Base-by-base conservation (phyloP, 495 filamentous ascomycete genomes). In the Aspergillus cavernicola region DNA sequence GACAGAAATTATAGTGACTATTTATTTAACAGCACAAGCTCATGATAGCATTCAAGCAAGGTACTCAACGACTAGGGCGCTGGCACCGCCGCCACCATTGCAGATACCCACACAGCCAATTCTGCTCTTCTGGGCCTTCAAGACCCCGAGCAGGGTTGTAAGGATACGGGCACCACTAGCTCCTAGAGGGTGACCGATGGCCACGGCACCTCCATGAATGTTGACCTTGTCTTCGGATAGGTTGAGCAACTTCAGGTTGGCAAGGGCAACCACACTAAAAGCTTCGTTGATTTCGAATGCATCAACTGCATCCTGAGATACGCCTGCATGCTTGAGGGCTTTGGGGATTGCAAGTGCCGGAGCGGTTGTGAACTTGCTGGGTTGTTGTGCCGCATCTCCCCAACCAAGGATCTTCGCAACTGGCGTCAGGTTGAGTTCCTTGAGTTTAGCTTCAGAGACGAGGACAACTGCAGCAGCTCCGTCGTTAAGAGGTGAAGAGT, bases 231-330 rank as follows among this genome's bases (percentile, higher is more conserved):
- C 87, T 57, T 88, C 83, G 42, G 77, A 73, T 40, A 98, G 66
- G 45, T 74, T 76, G 26, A 98, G 84, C 33, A 97, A 64, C 79
- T 97, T 96, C 74, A 95, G 80, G 73, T 98, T 98, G 52, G 93
- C 92, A 41, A 97, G 75, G 13, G 93, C 92, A 39, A 98, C 93
- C 20, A 98, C 93, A 37, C 87, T 91, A 80, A 98, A 98, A 6
- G 93, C 93, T 75, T 98, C 93, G 72, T 98, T 98, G 78, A 98
- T 96, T 79, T 98, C 93, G 63, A 92, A 97, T 57, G 85, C 92
- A 62, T 97, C 92, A 44, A 98, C 80, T 33, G 85, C 74, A 38
- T 85, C 78, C 58, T 84, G 80, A 29, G 83, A 78, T 43, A 97
- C 70, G 52, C 85, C 84, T 31, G 93, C 93, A 70, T 98, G 92